phyloP scores from a whole-genome alignment of 2,329 filamentous ascomycete species.

The Conoideocrella luteorostrata region DNA sequence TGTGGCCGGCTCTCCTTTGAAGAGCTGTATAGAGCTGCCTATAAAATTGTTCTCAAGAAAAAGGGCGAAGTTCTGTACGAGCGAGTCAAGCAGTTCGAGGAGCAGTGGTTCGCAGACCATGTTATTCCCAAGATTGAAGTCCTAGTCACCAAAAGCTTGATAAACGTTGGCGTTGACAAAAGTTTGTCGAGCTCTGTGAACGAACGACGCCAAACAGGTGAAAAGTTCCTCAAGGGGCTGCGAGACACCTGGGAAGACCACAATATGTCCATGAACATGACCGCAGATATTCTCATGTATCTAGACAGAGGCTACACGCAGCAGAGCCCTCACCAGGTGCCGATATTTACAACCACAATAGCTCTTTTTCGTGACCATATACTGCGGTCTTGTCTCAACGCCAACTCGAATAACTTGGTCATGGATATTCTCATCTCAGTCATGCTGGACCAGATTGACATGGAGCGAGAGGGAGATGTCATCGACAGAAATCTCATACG shows the following conservation, averaged over 20 bases:
- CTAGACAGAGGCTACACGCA: constrained; percentile 81
- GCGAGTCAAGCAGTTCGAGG: constrained; percentile 73
- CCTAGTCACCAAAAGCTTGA: constrained; percentile 64
- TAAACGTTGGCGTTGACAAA: constrained; percentile 53
- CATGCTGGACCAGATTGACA: constrained; percentile 81
- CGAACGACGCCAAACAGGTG: constrained; percentile 73
- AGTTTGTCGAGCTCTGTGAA: constrained; percentile 57
- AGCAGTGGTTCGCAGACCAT: constrained; percentile 68
- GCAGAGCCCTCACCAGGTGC: constrained; percentile 58
- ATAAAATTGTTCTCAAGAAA: constrained; percentile 88
- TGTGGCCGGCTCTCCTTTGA: constrained; percentile 89
- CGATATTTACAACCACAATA: constrained; percentile 80
- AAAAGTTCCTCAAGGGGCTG: constrained; percentile 72
- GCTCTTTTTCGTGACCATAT: constrained; percentile 84
- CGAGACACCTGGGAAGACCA: constrained; percentile 82
- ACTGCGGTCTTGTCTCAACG: constrained; percentile 52
- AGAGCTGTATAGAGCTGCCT: constrained; percentile 86
- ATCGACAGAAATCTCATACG: constrained; percentile 80
- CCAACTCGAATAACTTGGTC: constrained; percentile 44
- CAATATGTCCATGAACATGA: constrained; percentile 91
- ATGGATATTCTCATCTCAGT: constrained; percentile 73
- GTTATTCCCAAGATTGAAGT: constrained; percentile 66
- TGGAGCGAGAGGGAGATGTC: constrained; percentile 85
- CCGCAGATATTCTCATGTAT: constrained; percentile 94
- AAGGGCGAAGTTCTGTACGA: constrained; percentile 78